These are phyloP conservation scores for Penicillium sp. DNA, from an alignment of 2,329 filamentous ascomycete species.

Conservation along the genomic window DNA sequence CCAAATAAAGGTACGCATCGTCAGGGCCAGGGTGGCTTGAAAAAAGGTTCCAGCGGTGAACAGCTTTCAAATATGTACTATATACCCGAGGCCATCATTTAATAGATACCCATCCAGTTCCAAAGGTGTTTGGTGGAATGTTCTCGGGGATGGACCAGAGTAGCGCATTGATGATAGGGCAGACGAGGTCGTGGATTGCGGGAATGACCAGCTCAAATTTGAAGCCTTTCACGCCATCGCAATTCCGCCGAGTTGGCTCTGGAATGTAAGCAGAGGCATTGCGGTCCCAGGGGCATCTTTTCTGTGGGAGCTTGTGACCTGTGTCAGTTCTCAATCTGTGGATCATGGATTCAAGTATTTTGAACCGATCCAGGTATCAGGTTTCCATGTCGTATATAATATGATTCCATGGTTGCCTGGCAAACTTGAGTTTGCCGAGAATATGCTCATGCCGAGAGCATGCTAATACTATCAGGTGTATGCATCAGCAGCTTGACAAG, in stretches of 20 bases:
- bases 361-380: too few species aligned
- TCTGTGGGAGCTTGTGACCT: background rate
- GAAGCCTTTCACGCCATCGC: background rate
- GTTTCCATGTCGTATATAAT: too few species aligned
- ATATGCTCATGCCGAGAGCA: too few species aligned
- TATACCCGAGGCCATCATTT: background rate
- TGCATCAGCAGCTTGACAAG: too few species aligned
- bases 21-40: background rate
- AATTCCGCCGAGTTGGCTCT: background rate
- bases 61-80: background rate
- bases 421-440: too few species aligned
- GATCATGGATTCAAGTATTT: too few species aligned
- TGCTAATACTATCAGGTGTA: too few species aligned
- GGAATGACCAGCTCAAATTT: background rate
- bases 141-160: background rate
- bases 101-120: background rate
- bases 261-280: background rate
- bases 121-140: background rate
- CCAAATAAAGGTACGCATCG: background rate
- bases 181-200: background rate
- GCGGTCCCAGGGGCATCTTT: background rate
- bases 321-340: background rate
- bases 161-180: background rate
- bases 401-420: too few species aligned
- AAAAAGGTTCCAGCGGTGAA: background rate